Evolutionary conservation across 2,329 filamentous ascomycete species (phyloP), one percentile per base, ranked within the genome.

Genomic region (Colletotrichum sp.): DNA sequence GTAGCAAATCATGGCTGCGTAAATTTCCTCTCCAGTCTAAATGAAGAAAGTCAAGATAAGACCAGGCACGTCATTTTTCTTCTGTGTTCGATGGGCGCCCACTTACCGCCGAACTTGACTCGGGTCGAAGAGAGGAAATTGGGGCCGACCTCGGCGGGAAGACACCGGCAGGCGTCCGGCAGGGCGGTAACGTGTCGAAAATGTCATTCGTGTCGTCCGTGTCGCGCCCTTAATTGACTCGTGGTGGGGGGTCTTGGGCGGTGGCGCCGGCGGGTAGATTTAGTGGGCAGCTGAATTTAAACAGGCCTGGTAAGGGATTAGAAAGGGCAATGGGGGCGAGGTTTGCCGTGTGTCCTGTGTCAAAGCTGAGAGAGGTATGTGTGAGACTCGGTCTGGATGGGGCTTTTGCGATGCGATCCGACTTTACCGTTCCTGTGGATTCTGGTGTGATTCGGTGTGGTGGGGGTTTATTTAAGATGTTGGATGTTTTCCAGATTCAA

Each of bases 141-240:
- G 36, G 36, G 36, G 8, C 36, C 36, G 15, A 39, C 36, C 36
- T 39, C 36, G 36, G 36, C 15, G 36, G 15, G 15, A 39, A 8
- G 36, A 39, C 36, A 16, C 34, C 34, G 34, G 34, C 34, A 36
- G 13, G 34, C 34, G 34, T 36, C 34, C 39, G 39, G 39, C 44
- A 49, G 44, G 44, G 44, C 44, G 44, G 44, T 49, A 49, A 22
- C 15, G 61, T 70, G 67, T 70, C 34, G 19, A 65, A 65, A 44
- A 49, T 32, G 15, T 44, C 13, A 25, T 34, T 22, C 25, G 8
- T 16, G 5, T 11, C 32, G 34, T 57, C 27, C 67, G 29, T 61
- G 57, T 61, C 57, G 57, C 57, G 57, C 57, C 57, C 57, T 61
- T 29, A 12, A 30, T 16, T 61, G 57, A 61, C 57, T 61, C n/a